Evolutionary conservation across 2,329 filamentous ascomycete species (phyloP), one percentile per base, ranked within the genome.

Genomic region (Penicillium expansum): DNA sequence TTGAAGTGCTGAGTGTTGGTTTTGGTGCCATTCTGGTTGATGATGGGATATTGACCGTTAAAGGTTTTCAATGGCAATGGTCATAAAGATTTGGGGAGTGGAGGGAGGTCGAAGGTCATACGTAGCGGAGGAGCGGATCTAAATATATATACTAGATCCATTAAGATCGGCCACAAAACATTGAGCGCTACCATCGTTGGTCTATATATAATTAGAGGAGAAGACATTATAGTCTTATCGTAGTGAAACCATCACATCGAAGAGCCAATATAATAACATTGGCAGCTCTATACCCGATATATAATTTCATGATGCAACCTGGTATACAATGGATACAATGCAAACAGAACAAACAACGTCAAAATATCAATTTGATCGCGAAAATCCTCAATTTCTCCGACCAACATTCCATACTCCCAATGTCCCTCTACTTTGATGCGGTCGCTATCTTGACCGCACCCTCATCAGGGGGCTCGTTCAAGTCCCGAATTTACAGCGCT

Each of bases 391-490:
- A 56, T 35, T 52, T 47, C 42, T 42, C 52, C 45, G 30, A 57
- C 22, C 47, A 48, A 37, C 50, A 59, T 45, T 39, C 35, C 30
- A 35, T n/a, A 29, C 9, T 20, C 52, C 51, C 52, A 43, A 97
- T 97, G 93, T 96, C 92, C 47, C 87, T 99, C 55, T 99, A 99
- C 74, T 89, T 96, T 72, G 94, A 97, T 78, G 89, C 92, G 7
- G 91, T 89, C 4, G 82, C 86, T 14, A 80, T 97, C 35, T 77
- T 99, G 55, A 82, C 83, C 4, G 82, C 82, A 7, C 77, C 86
- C 3, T 77, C 83, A 1, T 82, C 84, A n/a, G 87, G 88, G n/a
- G 91, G 91, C 18, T 96, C 91, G 27, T 82, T 97, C 62, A 96
- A 95, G 74, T 91, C 91, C 8, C 82, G 90, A 35, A 85, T 97